phyloP scores from a whole-genome alignment of 805 yeast genomes.

The Kodamaea nitidulidarum region DNA sequence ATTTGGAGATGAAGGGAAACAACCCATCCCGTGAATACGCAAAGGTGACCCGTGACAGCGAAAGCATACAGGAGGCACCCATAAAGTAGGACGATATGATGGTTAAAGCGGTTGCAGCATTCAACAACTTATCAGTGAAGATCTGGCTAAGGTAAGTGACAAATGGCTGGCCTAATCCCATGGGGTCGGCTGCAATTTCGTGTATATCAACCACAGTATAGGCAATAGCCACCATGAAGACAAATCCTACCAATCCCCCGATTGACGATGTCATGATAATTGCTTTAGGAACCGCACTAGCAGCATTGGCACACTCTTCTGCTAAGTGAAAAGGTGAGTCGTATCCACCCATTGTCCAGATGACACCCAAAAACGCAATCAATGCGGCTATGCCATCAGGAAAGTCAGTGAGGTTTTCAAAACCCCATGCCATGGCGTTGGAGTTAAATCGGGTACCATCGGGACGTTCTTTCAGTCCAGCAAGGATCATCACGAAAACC shows the following conservation, averaged over 20 bases:
- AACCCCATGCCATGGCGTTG: constrained; percentile 49
- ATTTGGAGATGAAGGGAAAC: constrained; percentile 49
- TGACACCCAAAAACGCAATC: constrained; percentile 54
- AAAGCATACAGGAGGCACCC: constrained; percentile 56
- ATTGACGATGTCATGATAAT: constrained; percentile 54
- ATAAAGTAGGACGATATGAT: constrained; percentile 42
- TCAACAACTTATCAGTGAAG: constrained; percentile 37
- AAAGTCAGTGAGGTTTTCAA: constrained; percentile 58
- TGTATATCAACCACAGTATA: constrained; percentile 53
- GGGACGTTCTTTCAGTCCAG: constrained; percentile 5
- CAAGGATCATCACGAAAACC: constrained; percentile 49
- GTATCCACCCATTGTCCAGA: constrained; percentile 73
- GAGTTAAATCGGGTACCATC: constrained; percentile 45
- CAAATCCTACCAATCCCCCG: constrained; percentile 55
- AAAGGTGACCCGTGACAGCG: constrained; percentile 65
- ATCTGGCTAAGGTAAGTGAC: constrained; percentile 52
- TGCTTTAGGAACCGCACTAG: constrained; percentile 61
- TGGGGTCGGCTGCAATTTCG: constrained; percentile 43
- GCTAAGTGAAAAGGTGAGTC: constrained; percentile 72
- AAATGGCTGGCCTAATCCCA: constrained; percentile 58
- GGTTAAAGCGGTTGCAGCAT: constrained; percentile 41
- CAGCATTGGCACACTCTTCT: constrained; percentile 68
- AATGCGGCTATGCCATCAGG: constrained; percentile 57
- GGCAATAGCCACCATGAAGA: constrained; percentile 56
- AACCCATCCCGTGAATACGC: constrained; percentile 68